Percentiles rank a stretch among this genome's conserved stretches.
phyloP scores from a whole-genome alignment of 306 rosid species.

The Prunus dulcis region DNA sequence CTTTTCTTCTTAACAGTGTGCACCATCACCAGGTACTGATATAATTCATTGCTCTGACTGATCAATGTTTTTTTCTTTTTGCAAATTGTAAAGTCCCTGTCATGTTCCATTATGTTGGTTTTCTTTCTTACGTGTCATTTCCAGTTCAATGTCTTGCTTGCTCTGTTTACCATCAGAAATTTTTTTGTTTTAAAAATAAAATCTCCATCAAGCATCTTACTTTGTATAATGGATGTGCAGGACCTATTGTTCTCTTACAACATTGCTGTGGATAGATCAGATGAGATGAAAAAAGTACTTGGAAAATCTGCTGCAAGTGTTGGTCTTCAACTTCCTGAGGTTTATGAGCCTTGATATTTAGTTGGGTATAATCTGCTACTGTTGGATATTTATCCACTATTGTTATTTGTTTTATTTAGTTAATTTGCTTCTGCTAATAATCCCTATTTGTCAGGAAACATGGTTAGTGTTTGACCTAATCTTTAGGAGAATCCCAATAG shows the following conservation, averaged over 20 bases:
- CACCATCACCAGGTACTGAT: conserved; percentile 74
- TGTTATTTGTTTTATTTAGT: too few species aligned
- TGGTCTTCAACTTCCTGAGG: conserved; percentile 87
- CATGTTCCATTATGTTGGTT: background rate
- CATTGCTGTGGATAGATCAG: conserved; percentile 83
- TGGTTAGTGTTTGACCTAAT: too few species aligned
- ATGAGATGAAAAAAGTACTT: conserved; percentile 71
- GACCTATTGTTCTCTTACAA: conserved; percentile 81
- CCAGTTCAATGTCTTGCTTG: too few species aligned
- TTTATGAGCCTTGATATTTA: conserved; percentile 49
- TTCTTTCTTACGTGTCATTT: too few species aligned
- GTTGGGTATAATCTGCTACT: background rate
- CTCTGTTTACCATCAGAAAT: too few species aligned
- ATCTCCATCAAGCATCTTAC: background rate
- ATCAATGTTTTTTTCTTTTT: background rate
- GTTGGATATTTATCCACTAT: too few species aligned
- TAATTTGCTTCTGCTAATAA: too few species aligned
- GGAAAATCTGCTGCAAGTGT: conserved; percentile 94
- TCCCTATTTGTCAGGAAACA: too few species aligned
- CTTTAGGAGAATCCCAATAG: too few species aligned
- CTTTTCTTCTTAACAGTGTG: conserved; percentile 67
- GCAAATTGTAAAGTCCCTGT: background rate
- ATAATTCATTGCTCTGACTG: conserved; percentile 10
- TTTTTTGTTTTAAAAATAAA: too few species aligned
- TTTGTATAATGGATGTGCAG: conserved; percentile 45